Evolutionary conservation across 345 rosid genomes (phyloP).

Genomic region (Ailanthus altissimus): DNA sequence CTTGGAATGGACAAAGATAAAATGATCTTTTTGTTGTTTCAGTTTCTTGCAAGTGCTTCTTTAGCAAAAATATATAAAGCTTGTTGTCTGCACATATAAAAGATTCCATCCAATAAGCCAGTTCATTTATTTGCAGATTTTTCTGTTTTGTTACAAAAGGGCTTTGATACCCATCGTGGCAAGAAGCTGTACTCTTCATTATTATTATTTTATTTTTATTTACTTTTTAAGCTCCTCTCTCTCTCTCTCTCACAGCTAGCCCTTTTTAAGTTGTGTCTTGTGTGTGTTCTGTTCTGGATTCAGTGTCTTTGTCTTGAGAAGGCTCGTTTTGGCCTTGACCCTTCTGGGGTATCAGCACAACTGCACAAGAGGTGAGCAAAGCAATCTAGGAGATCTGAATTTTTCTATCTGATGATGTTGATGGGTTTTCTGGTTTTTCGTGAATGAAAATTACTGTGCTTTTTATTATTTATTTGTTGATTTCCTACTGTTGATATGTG

Average conservation of each 20-base stretch:
- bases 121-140: background rate
- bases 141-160: background rate
- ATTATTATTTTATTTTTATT: too few species aligned
- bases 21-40: background rate
- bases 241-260: background rate
- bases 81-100: slow-evolving; percentile 4
- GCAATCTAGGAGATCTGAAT: slow-evolving; percentile 24
- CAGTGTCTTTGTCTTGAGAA: slow-evolving; percentile 1
- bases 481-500: background rate
- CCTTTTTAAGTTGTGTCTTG: background rate
- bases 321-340: background rate
- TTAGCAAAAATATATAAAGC: background rate
- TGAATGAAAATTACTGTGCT: background rate
- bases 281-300: background rate
- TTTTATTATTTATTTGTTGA: background rate
- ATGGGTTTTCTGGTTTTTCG: slow-evolving; percentile 1
- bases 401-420: slow-evolving; percentile 10
- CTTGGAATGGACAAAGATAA: background rate
- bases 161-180: too few species aligned
- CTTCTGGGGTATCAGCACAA: background rate
- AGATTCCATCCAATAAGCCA: slow-evolving; percentile 4
- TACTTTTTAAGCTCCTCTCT: too few species aligned
- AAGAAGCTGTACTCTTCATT: too few species aligned
- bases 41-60: background rate
- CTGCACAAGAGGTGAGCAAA: slow-evolving; percentile 15